Percentiles rank a stretch among this genome's conserved stretches.
Conservation (phyloP, 441 rosid species). For the Capsella rubella region DNA sequence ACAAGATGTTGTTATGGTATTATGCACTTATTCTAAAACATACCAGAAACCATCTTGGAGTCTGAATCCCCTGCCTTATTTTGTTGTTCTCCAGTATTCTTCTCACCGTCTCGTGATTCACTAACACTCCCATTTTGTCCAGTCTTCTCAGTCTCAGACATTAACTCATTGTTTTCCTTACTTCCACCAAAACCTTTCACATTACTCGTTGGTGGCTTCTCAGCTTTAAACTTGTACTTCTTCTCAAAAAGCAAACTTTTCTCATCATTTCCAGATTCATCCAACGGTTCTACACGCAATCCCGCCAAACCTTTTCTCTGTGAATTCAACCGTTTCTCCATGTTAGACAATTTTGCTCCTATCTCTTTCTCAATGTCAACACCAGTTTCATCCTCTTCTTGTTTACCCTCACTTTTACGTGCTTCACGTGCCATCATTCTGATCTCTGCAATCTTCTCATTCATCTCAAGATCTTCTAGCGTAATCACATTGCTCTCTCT, state of each 20-base stretch:
- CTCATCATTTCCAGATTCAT: constrained; percentile 37
- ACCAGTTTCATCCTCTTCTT: constrained; percentile 48
- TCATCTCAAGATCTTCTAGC: constrained; percentile 51
- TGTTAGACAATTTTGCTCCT: constrained; percentile 57
- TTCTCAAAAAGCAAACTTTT: constrained; percentile 59
- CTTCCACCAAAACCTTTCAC: constrained; percentile 61
- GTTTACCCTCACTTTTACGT: constrained; percentile 57
- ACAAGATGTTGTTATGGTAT: not conserved
- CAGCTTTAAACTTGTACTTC: constrained; percentile 57
- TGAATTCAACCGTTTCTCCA: constrained; percentile 65
- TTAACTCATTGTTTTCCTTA: constrained; percentile 31
- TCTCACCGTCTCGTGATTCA: constrained; percentile 24
- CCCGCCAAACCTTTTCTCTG: constrained; percentile 56
- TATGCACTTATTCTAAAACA: constrained; percentile 21
- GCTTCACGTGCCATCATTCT: constrained; percentile 75
- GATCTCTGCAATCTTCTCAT: constrained; percentile 65
- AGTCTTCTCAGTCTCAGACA: not conserved
- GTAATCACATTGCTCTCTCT: constrained; percentile 39
- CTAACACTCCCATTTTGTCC: constrained; percentile 25
- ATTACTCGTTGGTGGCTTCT: constrained; percentile 35
- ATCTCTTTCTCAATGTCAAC: constrained; percentile 69
- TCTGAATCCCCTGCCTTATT: constrained; percentile 41
- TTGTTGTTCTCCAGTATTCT: constrained; percentile 38
- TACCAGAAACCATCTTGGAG: constrained; percentile 50
- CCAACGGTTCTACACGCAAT: constrained; percentile 46